These are phyloP conservation scores for Yamadazyma siamensis DNA, from an alignment of 1,139 yeast genomes.

Conservation along the genomic window DNA sequence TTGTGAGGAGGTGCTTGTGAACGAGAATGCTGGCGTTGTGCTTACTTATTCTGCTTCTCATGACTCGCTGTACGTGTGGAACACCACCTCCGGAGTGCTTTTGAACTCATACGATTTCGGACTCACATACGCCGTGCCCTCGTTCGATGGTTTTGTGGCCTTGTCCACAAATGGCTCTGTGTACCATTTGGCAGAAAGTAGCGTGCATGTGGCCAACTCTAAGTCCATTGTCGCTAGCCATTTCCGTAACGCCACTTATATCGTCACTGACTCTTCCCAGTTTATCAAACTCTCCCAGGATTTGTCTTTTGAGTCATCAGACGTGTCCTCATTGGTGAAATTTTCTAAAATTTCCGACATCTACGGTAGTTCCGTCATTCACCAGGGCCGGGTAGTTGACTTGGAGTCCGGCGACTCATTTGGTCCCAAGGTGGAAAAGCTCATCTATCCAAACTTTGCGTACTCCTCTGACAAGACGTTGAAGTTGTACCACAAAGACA, in stretches of 20 bases:
- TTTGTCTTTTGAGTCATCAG: conserved; percentile 5
- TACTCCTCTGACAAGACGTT: conserved; percentile 8
- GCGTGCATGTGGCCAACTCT: neutral
- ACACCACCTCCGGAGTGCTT: conserved; percentile 7
- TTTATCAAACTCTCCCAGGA: conserved; percentile 11
- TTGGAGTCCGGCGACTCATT: conserved; percentile 4
- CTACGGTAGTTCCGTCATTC: conserved; percentile 4
- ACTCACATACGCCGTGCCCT: too few species aligned
- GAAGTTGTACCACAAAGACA: conserved; percentile 5
- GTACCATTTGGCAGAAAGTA: conserved; percentile 2
- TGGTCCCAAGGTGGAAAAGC: conserved; percentile 2
- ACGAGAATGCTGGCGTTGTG: conserved; percentile 5
- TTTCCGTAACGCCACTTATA: conserved; percentile 10
- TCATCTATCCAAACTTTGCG: conserved; percentile 5
- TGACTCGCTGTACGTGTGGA: conserved; percentile 6
- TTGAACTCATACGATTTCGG: conserved; percentile 5
- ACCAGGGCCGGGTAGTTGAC: conserved; percentile 4
- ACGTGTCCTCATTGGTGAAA: too few species aligned
- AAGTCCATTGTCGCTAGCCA: conserved; percentile 7
- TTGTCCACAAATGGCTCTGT: conserved; percentile 2
- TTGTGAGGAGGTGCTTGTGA: conserved; percentile 17
- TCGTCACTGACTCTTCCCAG: conserved; percentile 12
- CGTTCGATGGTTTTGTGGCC: conserved; percentile 9
- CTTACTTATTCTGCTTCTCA: conserved; percentile 5
- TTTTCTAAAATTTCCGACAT: conserved; percentile 4